Percentiles rank a stretch among this genome's conserved stretches.
phyloP scores from a whole-genome alignment of 2,329 filamentous ascomycete species.

The Epichloe gansuensis region DNA sequence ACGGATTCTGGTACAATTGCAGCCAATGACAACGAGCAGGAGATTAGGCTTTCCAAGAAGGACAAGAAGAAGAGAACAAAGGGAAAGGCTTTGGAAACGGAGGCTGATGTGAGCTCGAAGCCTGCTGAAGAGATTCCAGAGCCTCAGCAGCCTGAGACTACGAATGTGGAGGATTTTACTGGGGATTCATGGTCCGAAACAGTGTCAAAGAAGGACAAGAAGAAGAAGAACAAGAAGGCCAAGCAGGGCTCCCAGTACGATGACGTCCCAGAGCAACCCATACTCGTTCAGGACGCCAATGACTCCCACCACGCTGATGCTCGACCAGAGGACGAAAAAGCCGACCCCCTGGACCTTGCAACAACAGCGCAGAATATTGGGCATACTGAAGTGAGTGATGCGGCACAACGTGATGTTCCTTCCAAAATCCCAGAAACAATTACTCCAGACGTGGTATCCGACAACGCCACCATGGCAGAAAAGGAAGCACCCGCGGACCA shows the following conservation, averaged over 20 bases:
- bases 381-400: constrained; percentile 2
- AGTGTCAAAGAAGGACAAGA: constrained; percentile 16
- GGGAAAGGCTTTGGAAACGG: constrained; percentile 7
- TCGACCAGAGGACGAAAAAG: constrained; percentile 8
- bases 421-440: background rate
- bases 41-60: constrained; percentile 10
- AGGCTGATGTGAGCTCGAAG: constrained; percentile 8
- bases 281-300: constrained; percentile 4
- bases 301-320: constrained; percentile 5
- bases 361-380: constrained; percentile 6
- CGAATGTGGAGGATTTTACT: constrained; percentile 2
- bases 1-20: constrained; percentile 4
- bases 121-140: constrained; percentile 4
- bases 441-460: background rate
- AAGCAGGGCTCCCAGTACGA: constrained; percentile 4
- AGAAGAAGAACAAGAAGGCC: constrained; percentile 15
- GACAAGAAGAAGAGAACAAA: constrained; percentile 21
- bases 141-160: constrained; percentile 6
- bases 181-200: constrained; percentile 6
- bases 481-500: background rate
- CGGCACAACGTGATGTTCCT: constrained; percentile 4
- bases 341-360: constrained; percentile 6
- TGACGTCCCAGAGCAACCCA: constrained; percentile 3
- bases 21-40: constrained; percentile 4
- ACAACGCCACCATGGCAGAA: background rate